Base-by-base conservation (phyloP, 768 basidiomycete species). In the Boletus reticulatus region DNA sequence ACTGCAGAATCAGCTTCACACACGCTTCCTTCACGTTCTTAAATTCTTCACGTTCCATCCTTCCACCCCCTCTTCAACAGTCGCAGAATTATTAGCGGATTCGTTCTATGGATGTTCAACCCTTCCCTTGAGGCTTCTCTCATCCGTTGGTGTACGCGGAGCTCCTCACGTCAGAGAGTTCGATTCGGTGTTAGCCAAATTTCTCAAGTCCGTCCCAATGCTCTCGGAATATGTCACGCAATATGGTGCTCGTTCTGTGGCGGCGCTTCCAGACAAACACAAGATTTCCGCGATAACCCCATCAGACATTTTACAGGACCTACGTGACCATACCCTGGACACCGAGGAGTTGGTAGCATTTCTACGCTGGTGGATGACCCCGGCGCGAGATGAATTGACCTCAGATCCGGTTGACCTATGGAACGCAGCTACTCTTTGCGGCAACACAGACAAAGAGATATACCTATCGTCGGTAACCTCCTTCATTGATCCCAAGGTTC, bases 41-140 rank as follows among this genome's bases (percentile, higher is more conserved):
- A 46, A 43, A 48, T 60, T 60, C 36, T 60, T 60, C 22, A 53
- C 45, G 0, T 60, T 60, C 31, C 52, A 54, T 11, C 42, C 17
- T n/a, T 60, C 59, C 20, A 95, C 95, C 0, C 95, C 95, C 0
- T 92, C 89, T 0, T 65, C 83, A 2, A 81, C 89, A 43, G 89
- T 98, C n/a, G 85, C 90, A 0, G 72, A 70, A 13, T 68, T 82
- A 22, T 79, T 95, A 52, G 85, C 91, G 65, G 71, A 77, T 1
- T 84, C 88, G 2, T 97, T 97, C 74, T 97, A 94, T 69, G 69
- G 76, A 0, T 91, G 87, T 57, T 76, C 78, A 8, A 55, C 70
- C 2, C 73, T 72, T n/a, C 72, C 77, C 1, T 81, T 96, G 64
- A 82, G 85, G 0, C 75, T 98, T 38, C 79, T 96, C 22, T 90